These are phyloP conservation scores for Cinnamomum chago DNA, from an alignment of 164 flowering plant genomes.

Conservation along the genomic window DNA sequence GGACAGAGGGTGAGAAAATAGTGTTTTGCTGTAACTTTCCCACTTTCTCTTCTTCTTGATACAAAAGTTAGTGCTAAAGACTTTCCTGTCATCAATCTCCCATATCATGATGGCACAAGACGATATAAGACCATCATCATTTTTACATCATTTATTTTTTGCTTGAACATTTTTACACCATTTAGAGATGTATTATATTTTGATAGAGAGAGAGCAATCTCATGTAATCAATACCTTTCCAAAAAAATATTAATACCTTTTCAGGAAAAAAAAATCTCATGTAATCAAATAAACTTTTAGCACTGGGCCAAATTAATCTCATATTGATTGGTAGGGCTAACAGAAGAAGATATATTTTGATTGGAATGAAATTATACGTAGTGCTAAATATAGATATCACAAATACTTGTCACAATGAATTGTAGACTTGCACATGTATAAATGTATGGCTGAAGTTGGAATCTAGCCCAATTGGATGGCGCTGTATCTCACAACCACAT, in stretches of 20 bases:
- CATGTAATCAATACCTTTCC: not conserved
- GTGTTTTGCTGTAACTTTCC: not conserved
- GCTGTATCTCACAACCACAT: too few species aligned
- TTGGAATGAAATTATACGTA: too few species aligned
- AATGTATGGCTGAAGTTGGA: not conserved
- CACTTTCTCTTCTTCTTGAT: not conserved
- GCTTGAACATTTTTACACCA: too few species aligned
- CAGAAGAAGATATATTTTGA: too few species aligned
- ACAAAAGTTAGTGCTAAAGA: not conserved
- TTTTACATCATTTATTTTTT: not conserved
- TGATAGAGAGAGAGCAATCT: not conserved
- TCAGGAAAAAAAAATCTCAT: not conserved
- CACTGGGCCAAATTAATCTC: too few species aligned
- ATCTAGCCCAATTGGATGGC: not conserved
- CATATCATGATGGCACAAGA: not conserved
- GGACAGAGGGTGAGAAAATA: not conserved
- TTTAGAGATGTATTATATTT: not conserved
- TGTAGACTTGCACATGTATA: too few species aligned
- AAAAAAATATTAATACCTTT: too few species aligned
- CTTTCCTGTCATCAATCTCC: not conserved
- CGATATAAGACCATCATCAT: not conserved
- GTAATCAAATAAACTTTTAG: not conserved
- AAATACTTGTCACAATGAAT: too few species aligned
- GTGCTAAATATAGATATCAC: too few species aligned
- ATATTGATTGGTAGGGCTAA: too few species aligned